Evolutionary conservation across 2,329 filamentous ascomycete genomes (phyloP).

Genomic region (Colletotrichum eleusines): DNA sequence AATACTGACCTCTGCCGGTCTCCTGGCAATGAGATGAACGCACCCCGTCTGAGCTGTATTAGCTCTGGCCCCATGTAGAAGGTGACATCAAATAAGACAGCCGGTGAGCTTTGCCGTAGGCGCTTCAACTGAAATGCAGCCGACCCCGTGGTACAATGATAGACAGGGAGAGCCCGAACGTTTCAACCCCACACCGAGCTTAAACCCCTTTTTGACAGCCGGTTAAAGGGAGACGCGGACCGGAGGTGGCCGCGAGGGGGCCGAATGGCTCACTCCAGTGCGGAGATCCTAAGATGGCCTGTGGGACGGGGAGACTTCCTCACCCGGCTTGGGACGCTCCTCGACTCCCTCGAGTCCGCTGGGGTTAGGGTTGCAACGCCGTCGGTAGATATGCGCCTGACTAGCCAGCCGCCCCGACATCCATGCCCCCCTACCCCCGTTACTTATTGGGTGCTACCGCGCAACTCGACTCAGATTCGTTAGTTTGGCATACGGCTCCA

Average conservation of each 20-base stretch:
- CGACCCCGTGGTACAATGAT: constrained; percentile 22
- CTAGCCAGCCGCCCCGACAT: constrained; percentile 37
- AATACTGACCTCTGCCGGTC: background rate
- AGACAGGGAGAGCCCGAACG: constrained; percentile 33
- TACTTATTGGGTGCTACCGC: background rate
- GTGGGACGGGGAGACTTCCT: constrained; percentile 34
- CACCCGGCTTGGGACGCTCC: constrained; percentile 15
- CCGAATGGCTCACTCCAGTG: constrained; percentile 1
- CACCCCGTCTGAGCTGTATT: constrained; percentile 14
- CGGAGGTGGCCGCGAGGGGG: constrained; percentile 33
- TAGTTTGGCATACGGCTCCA: background rate
- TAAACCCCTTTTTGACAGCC: constrained; percentile 36
- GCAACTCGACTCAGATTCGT: background rate
- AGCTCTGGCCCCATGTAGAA: constrained; percentile 31
- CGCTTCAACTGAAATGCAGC: constrained; percentile 13
- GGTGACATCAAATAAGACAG: constrained; percentile 7
- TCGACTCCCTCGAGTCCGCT: background rate
- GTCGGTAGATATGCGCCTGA: constrained; percentile 39
- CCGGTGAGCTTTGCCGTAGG: background rate
- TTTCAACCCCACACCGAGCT: constrained; percentile 2
- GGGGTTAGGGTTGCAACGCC: constrained; percentile 23
- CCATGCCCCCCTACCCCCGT: constrained; percentile 3
- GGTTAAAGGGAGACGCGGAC: constrained; percentile 20
- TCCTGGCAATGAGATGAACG: constrained; percentile 17
- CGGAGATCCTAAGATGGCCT: constrained; percentile 8